phyloP scores from a whole-genome alignment of 75 land plant genomes.

The Pinus tabuliformis region DNA sequence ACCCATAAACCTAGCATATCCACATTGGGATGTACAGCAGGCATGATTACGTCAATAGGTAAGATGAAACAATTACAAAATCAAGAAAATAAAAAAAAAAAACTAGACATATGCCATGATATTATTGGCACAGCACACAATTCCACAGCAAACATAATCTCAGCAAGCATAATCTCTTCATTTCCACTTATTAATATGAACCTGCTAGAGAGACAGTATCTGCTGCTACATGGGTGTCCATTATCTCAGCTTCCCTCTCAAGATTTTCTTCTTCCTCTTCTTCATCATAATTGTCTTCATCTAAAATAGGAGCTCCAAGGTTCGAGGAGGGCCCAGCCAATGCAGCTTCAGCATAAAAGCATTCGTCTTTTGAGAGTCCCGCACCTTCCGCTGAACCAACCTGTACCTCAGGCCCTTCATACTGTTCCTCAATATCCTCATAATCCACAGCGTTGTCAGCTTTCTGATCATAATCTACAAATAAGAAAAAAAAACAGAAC shows the following conservation, averaged over 20 bases:
- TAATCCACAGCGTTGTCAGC: conserved; percentile 96
- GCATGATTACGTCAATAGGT: no score
- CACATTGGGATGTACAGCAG: no score
- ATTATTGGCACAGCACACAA: background rate
- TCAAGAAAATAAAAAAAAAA: background rate
- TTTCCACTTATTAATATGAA: conserved; percentile 9
- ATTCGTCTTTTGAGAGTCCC: conserved; percentile 52
- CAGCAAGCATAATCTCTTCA: conserved; percentile 8
- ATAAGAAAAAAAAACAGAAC: conserved; percentile 2
- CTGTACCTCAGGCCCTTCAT: conserved; percentile 91
- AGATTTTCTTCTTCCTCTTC: conserved; percentile 60
- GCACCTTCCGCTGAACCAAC: conserved; percentile 58
- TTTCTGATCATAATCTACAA: conserved; percentile 66
- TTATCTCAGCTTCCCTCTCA: conserved; percentile 19
- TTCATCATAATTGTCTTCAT: conserved; percentile 95
- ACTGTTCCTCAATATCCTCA: conserved; percentile 90
- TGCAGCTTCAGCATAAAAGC: conserved; percentile 62
- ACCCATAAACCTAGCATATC: background rate
- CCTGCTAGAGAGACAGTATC: conserved; percentile 20
- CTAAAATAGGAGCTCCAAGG: conserved; percentile 36
- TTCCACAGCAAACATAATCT: conserved; percentile 1
- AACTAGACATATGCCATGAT: background rate
- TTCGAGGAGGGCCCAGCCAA: conserved; percentile 35
- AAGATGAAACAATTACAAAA: background rate
- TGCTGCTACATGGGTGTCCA: conserved; percentile 25